These are phyloP conservation scores for Vigna radiata DNA, from an alignment of 306 rosid species.

Conservation along the genomic window DNA sequence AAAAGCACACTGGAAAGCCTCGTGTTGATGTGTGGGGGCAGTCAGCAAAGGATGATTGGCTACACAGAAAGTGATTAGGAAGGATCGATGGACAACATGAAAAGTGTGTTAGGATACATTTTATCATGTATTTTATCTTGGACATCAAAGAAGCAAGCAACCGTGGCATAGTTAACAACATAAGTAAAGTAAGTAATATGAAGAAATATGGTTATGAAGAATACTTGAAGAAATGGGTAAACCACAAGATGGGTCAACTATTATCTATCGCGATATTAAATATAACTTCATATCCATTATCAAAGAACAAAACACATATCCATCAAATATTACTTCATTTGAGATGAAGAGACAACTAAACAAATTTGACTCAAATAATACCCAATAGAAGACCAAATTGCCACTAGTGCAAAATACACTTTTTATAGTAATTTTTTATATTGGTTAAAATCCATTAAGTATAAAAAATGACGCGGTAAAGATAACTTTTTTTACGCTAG, in stretches of 20 bases:
- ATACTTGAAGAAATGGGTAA: neutral
- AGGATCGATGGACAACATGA: neutral
- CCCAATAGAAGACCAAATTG: neutral
- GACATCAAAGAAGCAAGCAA: neutral
- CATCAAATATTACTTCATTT: neutral
- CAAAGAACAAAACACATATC: neutral
- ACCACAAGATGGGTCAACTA: neutral
- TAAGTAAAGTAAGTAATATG: neutral
- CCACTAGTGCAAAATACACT: no score
- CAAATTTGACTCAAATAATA: neutral
- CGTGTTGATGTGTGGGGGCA: no score
- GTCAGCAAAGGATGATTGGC: no score
- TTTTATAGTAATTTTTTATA: no score
- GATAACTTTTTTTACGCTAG: no score
- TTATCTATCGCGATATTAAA: no score
- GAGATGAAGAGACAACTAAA: neutral
- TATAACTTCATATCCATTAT: no score
- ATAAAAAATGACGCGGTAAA: no score
- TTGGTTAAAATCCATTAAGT: no score
- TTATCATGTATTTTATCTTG: neutral
- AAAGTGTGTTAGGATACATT: neutral
- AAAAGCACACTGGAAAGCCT: no score
- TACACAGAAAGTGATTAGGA: neutral
- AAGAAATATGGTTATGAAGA: neutral
- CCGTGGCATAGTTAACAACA: neutral